Conservation (phyloP, 176 grass and related monocot species). For the Aegilops sharonensis region DNA sequence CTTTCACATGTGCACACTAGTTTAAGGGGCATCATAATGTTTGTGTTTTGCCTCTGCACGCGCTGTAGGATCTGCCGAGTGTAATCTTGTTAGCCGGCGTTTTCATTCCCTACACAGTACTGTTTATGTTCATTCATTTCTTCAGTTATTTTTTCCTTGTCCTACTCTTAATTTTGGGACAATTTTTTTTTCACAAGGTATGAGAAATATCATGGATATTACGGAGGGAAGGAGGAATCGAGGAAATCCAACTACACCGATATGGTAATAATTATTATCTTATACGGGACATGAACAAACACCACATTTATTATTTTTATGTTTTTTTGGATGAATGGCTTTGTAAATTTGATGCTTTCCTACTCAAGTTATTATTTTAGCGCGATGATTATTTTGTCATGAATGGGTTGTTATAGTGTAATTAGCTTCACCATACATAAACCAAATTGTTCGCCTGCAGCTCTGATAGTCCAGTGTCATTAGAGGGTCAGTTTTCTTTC, state of each 20-base stretch:
- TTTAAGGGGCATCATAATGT: neutral
- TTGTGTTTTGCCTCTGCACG: neutral
- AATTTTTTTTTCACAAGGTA: slow-evolving; percentile 55
- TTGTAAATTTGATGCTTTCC: neutral
- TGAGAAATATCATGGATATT: slow-evolving; percentile 91
- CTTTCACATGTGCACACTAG: neutral
- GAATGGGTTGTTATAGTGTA: neutral
- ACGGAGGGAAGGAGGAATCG: slow-evolving; percentile 85
- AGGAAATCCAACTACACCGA: slow-evolving; percentile 94
- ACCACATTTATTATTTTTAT: neutral
- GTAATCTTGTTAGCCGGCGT: neutral
- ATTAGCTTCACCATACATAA: neutral
- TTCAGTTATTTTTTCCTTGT: neutral
- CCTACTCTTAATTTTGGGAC: slow-evolving; percentile 20
- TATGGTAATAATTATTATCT: slow-evolving; percentile 59
- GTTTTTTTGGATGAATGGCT: neutral
- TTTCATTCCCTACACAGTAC: neutral
- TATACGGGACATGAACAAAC: neutral
- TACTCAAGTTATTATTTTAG: neutral
- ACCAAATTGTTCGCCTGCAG: neutral
- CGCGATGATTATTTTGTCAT: neutral
- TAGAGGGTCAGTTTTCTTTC: neutral
- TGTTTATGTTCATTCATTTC: neutral
- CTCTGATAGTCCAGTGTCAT: neutral
- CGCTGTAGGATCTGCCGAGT: neutral